Conservation (phyloP, 345 rosid genomes). For the Populus nigra region DNA sequence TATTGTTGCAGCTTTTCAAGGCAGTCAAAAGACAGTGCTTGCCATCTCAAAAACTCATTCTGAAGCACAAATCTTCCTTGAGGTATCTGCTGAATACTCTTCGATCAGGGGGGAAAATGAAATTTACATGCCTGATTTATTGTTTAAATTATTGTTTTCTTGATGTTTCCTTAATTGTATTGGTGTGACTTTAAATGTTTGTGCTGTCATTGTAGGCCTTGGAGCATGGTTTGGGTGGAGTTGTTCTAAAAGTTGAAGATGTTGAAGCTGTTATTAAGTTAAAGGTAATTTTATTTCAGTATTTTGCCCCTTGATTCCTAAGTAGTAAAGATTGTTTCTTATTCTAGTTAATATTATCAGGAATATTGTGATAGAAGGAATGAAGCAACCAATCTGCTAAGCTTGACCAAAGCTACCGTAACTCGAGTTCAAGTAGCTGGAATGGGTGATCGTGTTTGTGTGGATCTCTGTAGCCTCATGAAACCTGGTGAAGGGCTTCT, state of each 20-base stretch:
- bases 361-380: constrained; percentile 76
- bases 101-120: neutral
- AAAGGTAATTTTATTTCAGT: constrained; percentile 45
- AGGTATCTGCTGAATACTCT: constrained; percentile 41
- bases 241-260: constrained; percentile 62
- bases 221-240: constrained; percentile 81
- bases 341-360: constrained; percentile 42
- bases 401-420: constrained; percentile 57
- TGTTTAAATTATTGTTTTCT: neutral
- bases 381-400: constrained; percentile 52
- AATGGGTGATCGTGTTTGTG: constrained; percentile 93
- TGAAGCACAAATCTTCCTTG: constrained; percentile 67
- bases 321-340: constrained; percentile 25
- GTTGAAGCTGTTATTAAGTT: constrained; percentile 57
- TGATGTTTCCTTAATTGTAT: constrained; percentile 6
- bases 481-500: constrained; percentile 90
- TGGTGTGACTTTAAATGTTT: neutral
- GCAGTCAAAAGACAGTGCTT: constrained; percentile 66
- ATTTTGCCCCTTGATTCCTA: constrained; percentile 1
- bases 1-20: constrained; percentile 77
- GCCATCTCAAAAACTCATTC: constrained; percentile 59
- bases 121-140: neutral
- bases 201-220: constrained; percentile 49
- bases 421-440: constrained; percentile 57
- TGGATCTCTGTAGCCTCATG: constrained; percentile 93